Conservation (phyloP, 2,329 filamentous ascomycete genomes). For the Venturia asperata region DNA sequence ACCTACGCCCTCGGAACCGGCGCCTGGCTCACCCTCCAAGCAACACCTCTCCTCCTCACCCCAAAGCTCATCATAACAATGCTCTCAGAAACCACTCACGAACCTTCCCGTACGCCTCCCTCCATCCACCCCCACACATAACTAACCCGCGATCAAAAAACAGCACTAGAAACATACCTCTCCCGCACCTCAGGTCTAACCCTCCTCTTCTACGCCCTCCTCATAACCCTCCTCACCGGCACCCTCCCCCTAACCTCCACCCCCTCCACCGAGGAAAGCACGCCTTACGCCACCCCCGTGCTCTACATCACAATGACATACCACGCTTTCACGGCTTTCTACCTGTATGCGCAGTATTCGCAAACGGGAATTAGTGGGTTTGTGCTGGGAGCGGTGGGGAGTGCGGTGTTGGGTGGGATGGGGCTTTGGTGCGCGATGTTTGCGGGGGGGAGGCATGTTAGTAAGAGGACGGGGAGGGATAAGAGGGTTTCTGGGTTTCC, state of each 20-base stretch:
- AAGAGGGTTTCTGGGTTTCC: slow-evolving; percentile 61
- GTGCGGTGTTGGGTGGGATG: slow-evolving; percentile 50
- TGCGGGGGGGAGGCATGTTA: slow-evolving; percentile 50
- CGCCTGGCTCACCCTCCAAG: slow-evolving; percentile 39
- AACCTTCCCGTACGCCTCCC: slow-evolving; percentile 43
- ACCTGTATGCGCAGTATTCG: slow-evolving; percentile 63
- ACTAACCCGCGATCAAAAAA: slow-evolving; percentile 1
- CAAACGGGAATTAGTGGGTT: slow-evolving; percentile 50
- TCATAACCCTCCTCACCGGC: slow-evolving; percentile 63
- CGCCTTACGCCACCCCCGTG: slow-evolving; percentile 52
- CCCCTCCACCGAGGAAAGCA: slow-evolving; percentile 32
- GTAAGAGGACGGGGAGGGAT: slow-evolving; percentile 57
- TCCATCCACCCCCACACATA: neutral
- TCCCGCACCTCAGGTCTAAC: slow-evolving; percentile 62
- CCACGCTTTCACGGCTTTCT: slow-evolving; percentile 53
- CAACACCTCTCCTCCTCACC: slow-evolving; percentile 49
- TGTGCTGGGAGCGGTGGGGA: slow-evolving; percentile 53
- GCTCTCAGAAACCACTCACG: slow-evolving; percentile 50
- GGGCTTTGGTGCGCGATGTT: slow-evolving; percentile 60
- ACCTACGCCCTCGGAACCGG: slow-evolving; percentile 39
- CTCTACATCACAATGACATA: slow-evolving; percentile 60
- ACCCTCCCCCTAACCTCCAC: slow-evolving; percentile 53
- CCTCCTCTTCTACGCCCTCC: slow-evolving; percentile 56
- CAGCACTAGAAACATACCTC: slow-evolving; percentile 65
- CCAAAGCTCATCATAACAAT: slow-evolving; percentile 56